phyloP scores from a whole-genome alignment of 2,329 filamentous ascomycete genomes.

The Stromatinia cepivora region DNA sequence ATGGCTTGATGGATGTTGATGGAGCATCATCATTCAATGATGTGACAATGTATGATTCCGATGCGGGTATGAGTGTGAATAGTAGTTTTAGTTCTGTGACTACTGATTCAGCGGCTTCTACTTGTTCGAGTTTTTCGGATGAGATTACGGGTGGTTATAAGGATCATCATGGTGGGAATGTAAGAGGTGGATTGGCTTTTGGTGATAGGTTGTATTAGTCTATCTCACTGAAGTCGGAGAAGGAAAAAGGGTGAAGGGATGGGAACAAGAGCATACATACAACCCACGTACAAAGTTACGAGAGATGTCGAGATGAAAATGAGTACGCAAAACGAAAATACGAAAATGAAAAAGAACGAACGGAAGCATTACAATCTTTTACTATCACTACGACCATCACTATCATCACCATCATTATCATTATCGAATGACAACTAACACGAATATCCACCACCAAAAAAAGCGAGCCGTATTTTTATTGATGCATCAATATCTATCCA shows the following conservation, averaged over 20 bases:
- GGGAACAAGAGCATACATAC: neutral
- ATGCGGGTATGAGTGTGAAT: slow-evolving; percentile 23
- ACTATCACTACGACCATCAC: neutral
- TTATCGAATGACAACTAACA: neutral
- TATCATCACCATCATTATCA: neutral
- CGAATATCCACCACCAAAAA: neutral
- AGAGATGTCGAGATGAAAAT: slow-evolving; percentile 8
- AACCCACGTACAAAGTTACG: slow-evolving; percentile 13
- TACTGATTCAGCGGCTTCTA: neutral
- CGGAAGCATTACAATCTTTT: neutral
- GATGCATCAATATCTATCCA: neutral
- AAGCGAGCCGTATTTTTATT: slow-evolving; percentile 3
- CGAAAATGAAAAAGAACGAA: neutral
- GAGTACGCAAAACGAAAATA: neutral
- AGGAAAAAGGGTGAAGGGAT: neutral
- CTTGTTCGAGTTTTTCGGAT: neutral
- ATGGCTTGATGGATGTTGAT: slow-evolving; percentile 29
- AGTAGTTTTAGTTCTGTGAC: neutral
- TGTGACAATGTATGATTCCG: slow-evolving; percentile 14
- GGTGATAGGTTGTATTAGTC: slow-evolving; percentile 48
- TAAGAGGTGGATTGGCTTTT: slow-evolving; percentile 43
- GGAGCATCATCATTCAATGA: neutral
- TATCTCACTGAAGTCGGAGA: neutral
- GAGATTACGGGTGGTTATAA: neutral
- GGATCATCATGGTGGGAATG: neutral